Evolutionary conservation across 441 rosid genomes (phyloP).

Genomic region (Mallotus japonicus): DNA sequence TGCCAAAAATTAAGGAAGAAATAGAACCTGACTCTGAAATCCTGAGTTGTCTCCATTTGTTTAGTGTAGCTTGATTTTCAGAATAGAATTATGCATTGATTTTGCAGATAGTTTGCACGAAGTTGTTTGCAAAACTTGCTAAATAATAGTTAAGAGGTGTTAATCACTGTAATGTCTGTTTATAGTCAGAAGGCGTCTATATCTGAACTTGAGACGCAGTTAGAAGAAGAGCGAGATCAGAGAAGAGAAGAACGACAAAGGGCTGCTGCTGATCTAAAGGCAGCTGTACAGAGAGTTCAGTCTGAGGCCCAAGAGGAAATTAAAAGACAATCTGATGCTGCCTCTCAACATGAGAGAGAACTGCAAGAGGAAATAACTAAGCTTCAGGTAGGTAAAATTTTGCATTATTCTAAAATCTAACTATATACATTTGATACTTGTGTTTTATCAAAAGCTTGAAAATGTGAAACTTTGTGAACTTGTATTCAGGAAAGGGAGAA

Average conservation of each 20-base stretch:
- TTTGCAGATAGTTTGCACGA: not conserved
- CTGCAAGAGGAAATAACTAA: constrained; percentile 76
- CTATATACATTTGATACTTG: constrained; percentile 16
- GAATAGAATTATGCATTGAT: not conserved
- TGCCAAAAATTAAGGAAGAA: not conserved
- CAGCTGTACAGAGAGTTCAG: constrained; percentile 79
- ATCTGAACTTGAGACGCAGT: constrained; percentile 59
- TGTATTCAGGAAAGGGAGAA: constrained; percentile 67
- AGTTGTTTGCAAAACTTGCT: not conserved
- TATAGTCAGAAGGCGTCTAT: constrained; percentile 80
- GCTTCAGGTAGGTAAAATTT: constrained; percentile 60
- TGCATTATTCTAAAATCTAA: constrained; percentile 20
- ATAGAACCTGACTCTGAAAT: not conserved
- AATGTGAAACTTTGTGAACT: constrained; percentile 27
- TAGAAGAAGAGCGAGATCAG: constrained; percentile 83
- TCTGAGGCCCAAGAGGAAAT: constrained; percentile 72
- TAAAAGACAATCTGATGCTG: constrained; percentile 56
- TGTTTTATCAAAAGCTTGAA: constrained; percentile 17
- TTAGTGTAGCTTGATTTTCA: not conserved
- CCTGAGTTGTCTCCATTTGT: not conserved
- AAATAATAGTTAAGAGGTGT: constrained; percentile 11
- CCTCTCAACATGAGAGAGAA: constrained; percentile 63
- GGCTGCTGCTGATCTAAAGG: constrained; percentile 66
- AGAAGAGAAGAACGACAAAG: constrained; percentile 81
- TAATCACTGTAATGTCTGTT: constrained; percentile 24